Conservation (phyloP, 2,329 filamentous ascomycete species). For the Fusarium illudens region DNA sequence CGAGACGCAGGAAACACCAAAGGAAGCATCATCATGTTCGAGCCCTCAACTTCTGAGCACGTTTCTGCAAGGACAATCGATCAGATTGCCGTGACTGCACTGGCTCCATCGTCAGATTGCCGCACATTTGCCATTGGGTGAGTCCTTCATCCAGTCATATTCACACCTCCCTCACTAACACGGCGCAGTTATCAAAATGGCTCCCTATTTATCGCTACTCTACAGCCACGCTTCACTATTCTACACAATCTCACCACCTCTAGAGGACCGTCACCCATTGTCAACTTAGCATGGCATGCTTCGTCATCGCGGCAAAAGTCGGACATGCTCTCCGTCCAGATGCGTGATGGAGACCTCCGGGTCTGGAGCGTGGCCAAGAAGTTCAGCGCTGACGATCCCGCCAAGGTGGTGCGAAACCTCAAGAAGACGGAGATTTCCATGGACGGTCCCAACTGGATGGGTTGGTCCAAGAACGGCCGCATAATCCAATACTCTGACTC, state of each 20-base stretch:
- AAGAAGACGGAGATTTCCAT: conserved; percentile 79
- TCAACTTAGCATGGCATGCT: conserved; percentile 91
- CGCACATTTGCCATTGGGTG: conserved; percentile 96
- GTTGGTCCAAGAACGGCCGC: conserved; percentile 97
- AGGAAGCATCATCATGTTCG: conserved; percentile 93
- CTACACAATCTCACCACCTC: conserved; percentile 90
- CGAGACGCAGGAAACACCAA: conserved; percentile 78
- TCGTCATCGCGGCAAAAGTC: conserved; percentile 96
- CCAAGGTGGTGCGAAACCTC: conserved; percentile 88
- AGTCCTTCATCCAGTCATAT: conserved; percentile 34
- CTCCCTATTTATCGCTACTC: conserved; percentile 85
- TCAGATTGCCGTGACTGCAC: conserved; percentile 92
- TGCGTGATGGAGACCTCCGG: conserved; percentile 87
- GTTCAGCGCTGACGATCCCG: conserved; percentile 74
- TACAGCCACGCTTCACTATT: conserved; percentile 93
- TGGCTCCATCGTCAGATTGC: conserved; percentile 89
- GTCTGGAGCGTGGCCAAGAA: conserved; percentile 97
- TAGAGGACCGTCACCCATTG: conserved; percentile 84
- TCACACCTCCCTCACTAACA: conserved; percentile 17
- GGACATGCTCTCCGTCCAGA: conserved; percentile 96
- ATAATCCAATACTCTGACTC: conserved; percentile 92
- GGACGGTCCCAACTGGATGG: conserved; percentile 90
- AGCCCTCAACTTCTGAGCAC: conserved; percentile 91
- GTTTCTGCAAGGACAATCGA: conserved; percentile 88
- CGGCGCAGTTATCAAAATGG: conserved; percentile 87